Percentiles rank a stretch among this genome's conserved stretches.
Conservation (phyloP, 164 flowering plant genomes). For the Annona cherimola region DNA sequence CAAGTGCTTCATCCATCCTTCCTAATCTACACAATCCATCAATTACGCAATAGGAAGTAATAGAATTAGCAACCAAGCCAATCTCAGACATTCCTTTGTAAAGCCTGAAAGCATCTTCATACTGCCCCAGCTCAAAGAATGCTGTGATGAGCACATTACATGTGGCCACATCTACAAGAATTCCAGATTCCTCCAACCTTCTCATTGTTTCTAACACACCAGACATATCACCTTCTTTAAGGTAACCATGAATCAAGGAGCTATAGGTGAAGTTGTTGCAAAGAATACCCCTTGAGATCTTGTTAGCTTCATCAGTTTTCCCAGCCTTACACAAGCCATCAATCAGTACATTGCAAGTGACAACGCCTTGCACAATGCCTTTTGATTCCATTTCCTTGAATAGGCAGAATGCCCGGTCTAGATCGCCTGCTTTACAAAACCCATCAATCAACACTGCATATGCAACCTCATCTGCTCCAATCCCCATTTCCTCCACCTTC, state of each 20-base stretch:
- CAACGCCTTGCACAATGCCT: conserved; percentile 40
- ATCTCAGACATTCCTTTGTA: conserved; percentile 44
- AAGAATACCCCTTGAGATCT: conserved; percentile 35
- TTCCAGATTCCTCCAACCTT: conserved; percentile 50
- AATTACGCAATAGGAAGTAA: conserved; percentile 65
- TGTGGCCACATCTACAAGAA: conserved; percentile 50
- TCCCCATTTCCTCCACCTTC: conserved; percentile 40
- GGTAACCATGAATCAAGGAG: conserved; percentile 62
- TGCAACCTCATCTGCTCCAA: conserved; percentile 55
- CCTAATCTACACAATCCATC: conserved; percentile 60
- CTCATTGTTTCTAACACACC: conserved; percentile 47
- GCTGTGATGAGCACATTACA: conserved; percentile 72
- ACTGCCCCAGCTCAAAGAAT: conserved; percentile 55
- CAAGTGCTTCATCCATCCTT: conserved; percentile 59
- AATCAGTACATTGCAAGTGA: conserved; percentile 66
- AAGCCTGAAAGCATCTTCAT: conserved; percentile 50
- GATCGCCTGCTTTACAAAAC: conserved; percentile 45
- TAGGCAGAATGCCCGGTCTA: conserved; percentile 45
- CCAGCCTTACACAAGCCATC: conserved; percentile 68
- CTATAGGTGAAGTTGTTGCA: conserved; percentile 54
- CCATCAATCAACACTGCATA: conserved; percentile 70
- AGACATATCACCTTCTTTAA: conserved; percentile 33
- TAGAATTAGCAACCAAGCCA: conserved; percentile 42
- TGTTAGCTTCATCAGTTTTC: conserved; percentile 55
- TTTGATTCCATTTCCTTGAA: conserved; percentile 64